Percentiles rank a stretch among this genome's conserved stretches.
phyloP scores from a whole-genome alignment of 1,139 yeast genomes.

The Diutina mesorugosa region DNA sequence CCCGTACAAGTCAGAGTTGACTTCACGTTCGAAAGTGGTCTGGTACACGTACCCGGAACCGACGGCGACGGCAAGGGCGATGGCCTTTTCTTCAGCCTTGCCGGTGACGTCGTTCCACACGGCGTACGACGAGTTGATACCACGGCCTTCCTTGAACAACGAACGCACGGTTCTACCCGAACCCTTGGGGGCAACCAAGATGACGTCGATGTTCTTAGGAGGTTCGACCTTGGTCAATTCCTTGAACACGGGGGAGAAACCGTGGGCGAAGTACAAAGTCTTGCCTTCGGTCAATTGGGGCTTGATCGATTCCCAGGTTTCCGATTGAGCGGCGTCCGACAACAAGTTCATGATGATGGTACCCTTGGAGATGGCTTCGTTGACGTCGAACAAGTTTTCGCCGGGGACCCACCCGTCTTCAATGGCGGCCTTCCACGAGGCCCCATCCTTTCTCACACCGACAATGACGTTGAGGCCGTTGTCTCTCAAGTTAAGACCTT shows the following conservation, averaged over 20 bases:
- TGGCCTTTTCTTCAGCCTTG: constrained; percentile 98
- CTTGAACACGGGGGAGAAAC: constrained; percentile 98
- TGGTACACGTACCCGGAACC: constrained; percentile 99
- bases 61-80: constrained; percentile 97
- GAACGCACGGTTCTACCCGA: constrained; percentile 99
- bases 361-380: constrained; percentile 87
- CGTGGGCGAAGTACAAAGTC: constrained; percentile 98
- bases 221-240: constrained; percentile 93
- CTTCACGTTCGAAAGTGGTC: constrained; percentile 98
- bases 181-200: constrained; percentile 99
- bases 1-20: constrained; percentile 97
- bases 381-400: constrained; percentile 89
- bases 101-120: constrained; percentile 99
- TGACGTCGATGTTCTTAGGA: constrained; percentile 90
- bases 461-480: constrained; percentile 94
- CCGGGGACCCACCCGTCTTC: constrained; percentile 99
- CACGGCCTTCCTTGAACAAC: constrained; percentile 99
- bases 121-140: constrained; percentile 98
- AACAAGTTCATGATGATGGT: constrained; percentile 93
- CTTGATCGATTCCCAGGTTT: constrained; percentile 81
- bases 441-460: constrained; percentile 98
- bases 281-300: constrained; percentile 93
- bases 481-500: constrained; percentile 98
- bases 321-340: constrained; percentile 99
- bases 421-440: constrained; percentile 98